phyloP scores from a whole-genome alignment of 2,329 filamentous ascomycete genomes.

The Beauveria medogensis region DNA sequence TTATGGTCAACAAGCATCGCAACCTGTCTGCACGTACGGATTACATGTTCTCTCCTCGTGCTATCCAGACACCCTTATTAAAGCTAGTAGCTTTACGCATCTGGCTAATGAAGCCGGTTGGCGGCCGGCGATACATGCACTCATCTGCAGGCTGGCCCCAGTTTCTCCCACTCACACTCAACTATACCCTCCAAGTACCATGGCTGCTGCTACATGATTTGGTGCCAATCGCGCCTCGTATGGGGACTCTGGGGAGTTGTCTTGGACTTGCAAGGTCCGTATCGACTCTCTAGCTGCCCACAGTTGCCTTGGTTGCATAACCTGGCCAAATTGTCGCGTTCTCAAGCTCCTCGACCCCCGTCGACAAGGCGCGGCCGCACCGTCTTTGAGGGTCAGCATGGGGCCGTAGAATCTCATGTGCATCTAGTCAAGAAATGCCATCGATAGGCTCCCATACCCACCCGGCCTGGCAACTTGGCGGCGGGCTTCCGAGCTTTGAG shows the following conservation, averaged over 20 bases:
- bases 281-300: background rate
- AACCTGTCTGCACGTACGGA: background rate
- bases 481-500: background rate
- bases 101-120: conserved; percentile 9
- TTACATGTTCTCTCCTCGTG: background rate
- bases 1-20: background rate
- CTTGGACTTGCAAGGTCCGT: background rate
- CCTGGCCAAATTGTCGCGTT: conserved; percentile 4
- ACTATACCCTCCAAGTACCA: conserved; percentile 7
- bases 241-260: conserved; percentile 6
- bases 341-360: conserved; percentile 7
- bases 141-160: conserved; percentile 5
- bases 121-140: conserved; percentile 8
- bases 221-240: conserved; percentile 10
- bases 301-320: conserved; percentile 8
- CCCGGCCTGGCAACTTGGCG: background rate
- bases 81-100: conserved; percentile 2
- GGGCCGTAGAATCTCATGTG: conserved; percentile 12
- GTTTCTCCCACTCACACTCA: conserved; percentile 6
- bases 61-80: background rate
- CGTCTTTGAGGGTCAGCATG: conserved; percentile 3
- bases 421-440: conserved; percentile 9
- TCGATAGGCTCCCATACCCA: conserved; percentile 3
- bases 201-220: conserved; percentile 1
- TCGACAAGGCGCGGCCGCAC: conserved; percentile 1